Evolutionary conservation across 768 basidiomycete species (phyloP).

Genomic region (Tephrocybe sp.): DNA sequence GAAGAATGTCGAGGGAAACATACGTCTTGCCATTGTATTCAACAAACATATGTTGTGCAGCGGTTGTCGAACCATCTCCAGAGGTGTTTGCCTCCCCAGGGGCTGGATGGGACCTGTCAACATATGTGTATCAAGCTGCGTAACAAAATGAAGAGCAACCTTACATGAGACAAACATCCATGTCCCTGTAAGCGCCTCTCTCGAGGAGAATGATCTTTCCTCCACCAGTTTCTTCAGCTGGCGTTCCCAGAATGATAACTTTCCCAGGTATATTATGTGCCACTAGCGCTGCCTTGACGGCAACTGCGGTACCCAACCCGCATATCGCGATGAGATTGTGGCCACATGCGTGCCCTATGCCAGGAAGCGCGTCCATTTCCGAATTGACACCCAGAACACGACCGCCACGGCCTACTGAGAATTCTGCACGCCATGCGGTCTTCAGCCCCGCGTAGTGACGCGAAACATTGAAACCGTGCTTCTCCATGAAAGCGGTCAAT

Average conservation of each 20-base stretch:
- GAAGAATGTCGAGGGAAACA: conserved; percentile 20
- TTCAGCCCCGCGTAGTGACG: conserved; percentile 64
- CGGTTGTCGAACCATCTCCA: conserved; percentile 52
- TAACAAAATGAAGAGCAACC: neutral
- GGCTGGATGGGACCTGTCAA: conserved; percentile 68
- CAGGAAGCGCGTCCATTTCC: conserved; percentile 68
- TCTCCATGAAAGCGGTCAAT: conserved; percentile 63
- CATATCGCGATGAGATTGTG: conserved; percentile 82
- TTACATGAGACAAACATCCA: conserved; percentile 81
- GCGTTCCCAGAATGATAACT: conserved; percentile 75
- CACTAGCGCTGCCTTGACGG: conserved; percentile 66
- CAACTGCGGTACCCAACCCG: conserved; percentile 72
- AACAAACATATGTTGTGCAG: conserved; percentile 62
- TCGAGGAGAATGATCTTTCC: conserved; percentile 77
- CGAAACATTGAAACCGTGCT: conserved; percentile 69
- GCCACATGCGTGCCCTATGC: conserved; percentile 69
- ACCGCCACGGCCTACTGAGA: conserved; percentile 53
- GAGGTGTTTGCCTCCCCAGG: conserved; percentile 51
- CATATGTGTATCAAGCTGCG: neutral
- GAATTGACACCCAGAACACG: conserved; percentile 76
- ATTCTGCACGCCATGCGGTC: conserved; percentile 81
- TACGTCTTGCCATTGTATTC: conserved; percentile 78
- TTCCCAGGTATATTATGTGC: conserved; percentile 62
- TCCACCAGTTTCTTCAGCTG: conserved; percentile 76
- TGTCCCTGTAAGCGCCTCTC: conserved; percentile 72